phyloP scores from a whole-genome alignment of 805 yeast species.

The Hanseniaspora lindneri region DNA sequence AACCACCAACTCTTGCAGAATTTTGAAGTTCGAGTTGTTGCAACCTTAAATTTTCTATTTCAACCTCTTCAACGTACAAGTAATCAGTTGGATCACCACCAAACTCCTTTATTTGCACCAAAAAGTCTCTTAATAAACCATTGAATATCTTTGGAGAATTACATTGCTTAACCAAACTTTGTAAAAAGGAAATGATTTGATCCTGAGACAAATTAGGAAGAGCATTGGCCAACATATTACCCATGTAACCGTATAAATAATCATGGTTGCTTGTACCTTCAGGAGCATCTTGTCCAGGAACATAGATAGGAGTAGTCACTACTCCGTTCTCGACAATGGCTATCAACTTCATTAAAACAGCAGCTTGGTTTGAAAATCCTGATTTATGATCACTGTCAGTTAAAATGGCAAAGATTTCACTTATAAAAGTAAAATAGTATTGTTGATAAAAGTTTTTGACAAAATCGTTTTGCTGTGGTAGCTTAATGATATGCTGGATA shows the following conservation, averaged over 20 bases:
- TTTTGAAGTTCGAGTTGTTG: constrained; percentile 48
- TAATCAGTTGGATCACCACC: constrained; percentile 96
- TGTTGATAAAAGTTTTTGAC: constrained; percentile 78
- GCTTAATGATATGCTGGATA: constrained; percentile 67
- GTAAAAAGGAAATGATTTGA: constrained; percentile 71
- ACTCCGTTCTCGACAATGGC: constrained; percentile 68
- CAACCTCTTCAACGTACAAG: constrained; percentile 86
- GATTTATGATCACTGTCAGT: constrained; percentile 97
- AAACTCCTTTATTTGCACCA: constrained; percentile 86
- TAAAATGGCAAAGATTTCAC: constrained; percentile 84
- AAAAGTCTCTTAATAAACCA: constrained; percentile 82
- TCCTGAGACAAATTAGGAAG: constrained; percentile 80
- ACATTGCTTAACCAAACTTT: constrained; percentile 62
- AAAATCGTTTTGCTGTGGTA: constrained; percentile 50
- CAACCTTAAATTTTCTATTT: constrained; percentile 53
- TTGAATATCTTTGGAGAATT: constrained; percentile 65
- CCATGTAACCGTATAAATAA: constrained; percentile 69
- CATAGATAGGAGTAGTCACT: constrained; percentile 66
- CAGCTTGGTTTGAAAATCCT: constrained; percentile 81
- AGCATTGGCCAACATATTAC: constrained; percentile 71
- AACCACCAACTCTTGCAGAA: constrained; percentile 82
- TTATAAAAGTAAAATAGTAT: constrained; percentile 75
- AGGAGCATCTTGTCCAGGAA: constrained; percentile 61
- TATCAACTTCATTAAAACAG: constrained; percentile 69
- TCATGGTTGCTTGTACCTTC: constrained; percentile 71